phyloP scores from a whole-genome alignment of 306 rosid genomes.

The Fagus sylvatica region DNA sequence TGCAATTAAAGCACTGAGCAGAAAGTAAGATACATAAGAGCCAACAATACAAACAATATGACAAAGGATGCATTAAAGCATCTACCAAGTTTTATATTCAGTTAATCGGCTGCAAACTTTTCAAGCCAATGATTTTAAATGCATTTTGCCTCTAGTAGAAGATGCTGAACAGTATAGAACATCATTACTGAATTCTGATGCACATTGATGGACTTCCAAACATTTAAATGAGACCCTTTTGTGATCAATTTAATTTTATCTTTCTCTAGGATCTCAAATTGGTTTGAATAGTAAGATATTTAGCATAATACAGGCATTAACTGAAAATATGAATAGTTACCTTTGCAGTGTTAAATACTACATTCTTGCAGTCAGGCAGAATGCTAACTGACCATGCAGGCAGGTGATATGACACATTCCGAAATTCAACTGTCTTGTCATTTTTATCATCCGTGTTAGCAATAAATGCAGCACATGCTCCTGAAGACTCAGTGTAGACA shows the following conservation, averaged over 20 bases:
- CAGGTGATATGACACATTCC: constrained; percentile 69
- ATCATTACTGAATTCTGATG: neutral
- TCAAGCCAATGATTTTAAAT: neutral
- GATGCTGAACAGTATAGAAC: neutral
- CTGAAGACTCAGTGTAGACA: constrained; percentile 72
- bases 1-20: neutral
- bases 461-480: constrained; percentile 85
- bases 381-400: constrained; percentile 99
- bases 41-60: neutral
- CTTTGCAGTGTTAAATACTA: constrained; percentile 84
- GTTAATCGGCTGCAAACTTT: neutral
- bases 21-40: neutral
- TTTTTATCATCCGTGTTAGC: constrained; percentile 74
- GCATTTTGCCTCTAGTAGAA: neutral
- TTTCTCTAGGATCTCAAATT: neutral
- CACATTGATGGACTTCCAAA: neutral
- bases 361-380: constrained; percentile 94
- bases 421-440: constrained; percentile 73
- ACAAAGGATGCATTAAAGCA: neutral
- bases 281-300: constrained; percentile 4
- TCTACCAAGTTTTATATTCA: neutral
- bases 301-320: constrained; percentile 13
- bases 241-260: neutral
- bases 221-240: neutral
- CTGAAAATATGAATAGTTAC: constrained; percentile 31